These are phyloP conservation scores for Pseudocercospora eumusae DNA, from an alignment of 2,329 filamentous ascomycete genomes.

Conservation along the genomic window DNA sequence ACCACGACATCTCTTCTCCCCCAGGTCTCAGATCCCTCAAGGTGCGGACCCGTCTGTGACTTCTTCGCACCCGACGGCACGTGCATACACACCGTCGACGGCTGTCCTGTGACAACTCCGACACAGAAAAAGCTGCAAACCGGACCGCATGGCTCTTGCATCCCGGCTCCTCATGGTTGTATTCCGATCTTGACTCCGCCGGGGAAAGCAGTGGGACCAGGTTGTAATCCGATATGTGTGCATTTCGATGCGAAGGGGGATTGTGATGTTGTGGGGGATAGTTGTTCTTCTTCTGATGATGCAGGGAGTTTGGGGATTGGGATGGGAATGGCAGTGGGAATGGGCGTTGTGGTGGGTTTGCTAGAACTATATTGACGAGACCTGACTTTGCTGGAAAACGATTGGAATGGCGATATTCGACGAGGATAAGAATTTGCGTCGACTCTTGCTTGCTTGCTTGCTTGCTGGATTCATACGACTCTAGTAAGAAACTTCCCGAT, in stretches of 20 bases:
- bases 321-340: no score
- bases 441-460: no score
- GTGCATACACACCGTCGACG: not conserved
- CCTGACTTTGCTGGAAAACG: not conserved
- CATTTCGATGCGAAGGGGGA: not conserved
- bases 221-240: not conserved
- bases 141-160: not conserved
- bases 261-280: not conserved
- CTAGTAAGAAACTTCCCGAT: no score
- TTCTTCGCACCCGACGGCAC: not conserved
- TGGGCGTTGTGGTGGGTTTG: no score
- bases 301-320: not conserved
- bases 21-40: not conserved
- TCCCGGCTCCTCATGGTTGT: not conserved
- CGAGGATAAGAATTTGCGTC: no score
- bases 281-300: not conserved
- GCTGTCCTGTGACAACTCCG: not conserved
- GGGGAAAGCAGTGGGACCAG: not conserved
- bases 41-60: not conserved
- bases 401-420: no score
- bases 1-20: not conserved
- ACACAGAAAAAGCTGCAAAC: not conserved
- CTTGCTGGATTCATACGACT: no score
- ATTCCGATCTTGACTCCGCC: not conserved
- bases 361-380: not conserved